Evolutionary conservation across 1,284 basidiomycete genomes (phyloP).

Genomic region (Ceratobasidium theobromae): DNA sequence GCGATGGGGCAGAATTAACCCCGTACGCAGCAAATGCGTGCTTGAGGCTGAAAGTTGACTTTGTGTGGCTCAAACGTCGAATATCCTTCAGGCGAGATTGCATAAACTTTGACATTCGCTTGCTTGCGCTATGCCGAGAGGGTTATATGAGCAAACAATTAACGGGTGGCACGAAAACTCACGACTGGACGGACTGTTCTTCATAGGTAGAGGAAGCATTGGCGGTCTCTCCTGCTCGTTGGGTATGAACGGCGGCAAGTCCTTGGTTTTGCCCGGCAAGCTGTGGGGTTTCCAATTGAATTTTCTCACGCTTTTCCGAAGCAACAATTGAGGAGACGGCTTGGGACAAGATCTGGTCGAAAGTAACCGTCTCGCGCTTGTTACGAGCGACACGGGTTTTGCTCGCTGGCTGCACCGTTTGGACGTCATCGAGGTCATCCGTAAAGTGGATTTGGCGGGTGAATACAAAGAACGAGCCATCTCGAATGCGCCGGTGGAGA

Average conservation of each 20-base stretch:
- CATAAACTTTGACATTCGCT: conserved; percentile 30
- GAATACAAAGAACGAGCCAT: conserved; percentile 31
- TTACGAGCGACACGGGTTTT: neutral
- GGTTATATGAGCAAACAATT: neutral
- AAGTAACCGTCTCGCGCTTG: conserved; percentile 24
- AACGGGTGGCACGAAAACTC: neutral
- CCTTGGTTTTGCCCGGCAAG: neutral
- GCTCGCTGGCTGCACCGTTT: neutral
- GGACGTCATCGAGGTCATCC: conserved; percentile 5
- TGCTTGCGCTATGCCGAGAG: neutral
- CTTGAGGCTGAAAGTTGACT: neutral
- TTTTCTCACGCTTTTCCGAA: neutral
- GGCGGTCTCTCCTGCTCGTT: conserved; percentile 10
- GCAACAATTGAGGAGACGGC: conserved; percentile 17
- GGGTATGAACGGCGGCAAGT: conserved; percentile 26
- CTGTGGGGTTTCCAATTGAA: neutral
- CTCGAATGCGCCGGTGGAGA: conserved; percentile 21
- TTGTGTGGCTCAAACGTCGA: neutral
- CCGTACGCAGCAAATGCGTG: conserved; percentile 25
- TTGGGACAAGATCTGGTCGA: conserved; percentile 29
- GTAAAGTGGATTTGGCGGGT: conserved; percentile 15
- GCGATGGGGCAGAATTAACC: neutral
- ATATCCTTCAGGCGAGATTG: conserved; percentile 21
- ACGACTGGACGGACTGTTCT: conserved; percentile 10
- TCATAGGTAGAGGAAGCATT: conserved; percentile 19